A percentile compares a stretch with the other conserved stretches of the same genome.
Conservation (phyloP, 106 monocot species). For the Platanthera zijinensis region DNA sequence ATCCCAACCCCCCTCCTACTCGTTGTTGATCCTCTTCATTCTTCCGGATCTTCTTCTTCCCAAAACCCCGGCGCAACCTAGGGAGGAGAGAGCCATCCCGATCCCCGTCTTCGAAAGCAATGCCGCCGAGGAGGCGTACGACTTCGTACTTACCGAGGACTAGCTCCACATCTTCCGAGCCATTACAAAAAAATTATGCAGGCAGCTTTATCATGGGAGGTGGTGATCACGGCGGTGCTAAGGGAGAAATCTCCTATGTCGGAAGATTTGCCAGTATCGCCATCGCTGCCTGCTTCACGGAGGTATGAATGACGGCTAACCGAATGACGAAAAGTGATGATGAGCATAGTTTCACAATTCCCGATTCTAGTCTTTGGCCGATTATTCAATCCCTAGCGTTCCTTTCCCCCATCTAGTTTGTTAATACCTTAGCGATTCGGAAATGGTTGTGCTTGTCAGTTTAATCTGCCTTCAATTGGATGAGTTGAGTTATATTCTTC, state of each 20-base stretch:
- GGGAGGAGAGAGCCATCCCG: too few relatives aligned
- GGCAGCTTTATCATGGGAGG: conserved; percentile 13
- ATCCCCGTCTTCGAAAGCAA: too few relatives aligned
- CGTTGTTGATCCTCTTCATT: too few relatives aligned
- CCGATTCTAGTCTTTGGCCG: background rate
- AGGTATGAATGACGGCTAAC: conserved; percentile 10
- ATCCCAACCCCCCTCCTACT: too few relatives aligned
- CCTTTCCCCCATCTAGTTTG: background rate
- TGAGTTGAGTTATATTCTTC: background rate
- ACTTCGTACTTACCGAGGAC: too few relatives aligned
- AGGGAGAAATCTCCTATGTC: conserved; percentile 15
- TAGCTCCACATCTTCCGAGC: too few relatives aligned
- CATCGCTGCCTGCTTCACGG: conserved; percentile 24
- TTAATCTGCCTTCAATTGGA: background rate
- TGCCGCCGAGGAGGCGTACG: too few relatives aligned
- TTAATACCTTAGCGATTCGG: background rate
- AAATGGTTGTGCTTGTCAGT: background rate
- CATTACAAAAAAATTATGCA: too few relatives aligned
- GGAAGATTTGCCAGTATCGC: conserved; percentile 26
- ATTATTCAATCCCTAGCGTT: background rate
- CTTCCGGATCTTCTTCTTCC: too few relatives aligned
- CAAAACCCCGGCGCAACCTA: too few relatives aligned
- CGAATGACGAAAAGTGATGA: background rate
- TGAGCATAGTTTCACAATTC: background rate
- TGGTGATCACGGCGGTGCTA: conserved; percentile 13